phyloP scores from a whole-genome alignment of 345 rosid species.

The Gossypium sturtianum region DNA sequence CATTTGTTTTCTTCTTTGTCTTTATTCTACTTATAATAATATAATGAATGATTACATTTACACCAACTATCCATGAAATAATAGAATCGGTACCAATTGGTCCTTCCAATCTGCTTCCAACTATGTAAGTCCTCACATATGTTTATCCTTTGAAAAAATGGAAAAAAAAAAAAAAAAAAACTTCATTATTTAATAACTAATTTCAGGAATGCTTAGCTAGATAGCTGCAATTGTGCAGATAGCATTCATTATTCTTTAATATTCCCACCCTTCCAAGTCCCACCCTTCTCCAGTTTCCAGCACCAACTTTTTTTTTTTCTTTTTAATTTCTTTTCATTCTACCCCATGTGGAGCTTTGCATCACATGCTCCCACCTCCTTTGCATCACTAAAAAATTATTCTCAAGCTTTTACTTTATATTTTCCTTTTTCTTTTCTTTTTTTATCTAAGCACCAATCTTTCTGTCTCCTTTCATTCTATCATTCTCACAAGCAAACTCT shows the following conservation, averaged over 20 bases:
- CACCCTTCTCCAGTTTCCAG: neutral
- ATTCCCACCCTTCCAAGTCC: neutral
- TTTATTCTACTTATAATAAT: neutral
- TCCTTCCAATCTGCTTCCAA: neutral
- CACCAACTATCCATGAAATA: conserved; percentile 2
- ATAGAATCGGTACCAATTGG: neutral
- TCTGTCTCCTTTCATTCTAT: conserved; percentile 22
- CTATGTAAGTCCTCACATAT: neutral
- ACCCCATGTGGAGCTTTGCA: conserved; percentile 22
- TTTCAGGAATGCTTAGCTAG: neutral
- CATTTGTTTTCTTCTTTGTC: conserved; percentile 10
- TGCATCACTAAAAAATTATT: conserved; percentile 18
- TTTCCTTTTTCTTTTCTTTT: neutral
- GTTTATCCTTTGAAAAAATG: neutral
- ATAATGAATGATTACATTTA: neutral
- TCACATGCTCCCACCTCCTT: conserved; percentile 26
- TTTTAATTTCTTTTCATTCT: neutral
- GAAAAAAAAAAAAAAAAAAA: neutral
- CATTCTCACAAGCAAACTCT: conserved; percentile 12
- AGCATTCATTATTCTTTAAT: conserved; percentile 7
- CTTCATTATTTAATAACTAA: neutral
- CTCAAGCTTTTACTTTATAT: conserved; percentile 1
- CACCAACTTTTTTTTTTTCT: neutral
- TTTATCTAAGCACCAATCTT: conserved; percentile 17
- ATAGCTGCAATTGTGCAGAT: neutral